Evolutionary conservation across 2,329 filamentous ascomycete genomes (phyloP).

Genomic region (Blastomyces emzantsi): DNA sequence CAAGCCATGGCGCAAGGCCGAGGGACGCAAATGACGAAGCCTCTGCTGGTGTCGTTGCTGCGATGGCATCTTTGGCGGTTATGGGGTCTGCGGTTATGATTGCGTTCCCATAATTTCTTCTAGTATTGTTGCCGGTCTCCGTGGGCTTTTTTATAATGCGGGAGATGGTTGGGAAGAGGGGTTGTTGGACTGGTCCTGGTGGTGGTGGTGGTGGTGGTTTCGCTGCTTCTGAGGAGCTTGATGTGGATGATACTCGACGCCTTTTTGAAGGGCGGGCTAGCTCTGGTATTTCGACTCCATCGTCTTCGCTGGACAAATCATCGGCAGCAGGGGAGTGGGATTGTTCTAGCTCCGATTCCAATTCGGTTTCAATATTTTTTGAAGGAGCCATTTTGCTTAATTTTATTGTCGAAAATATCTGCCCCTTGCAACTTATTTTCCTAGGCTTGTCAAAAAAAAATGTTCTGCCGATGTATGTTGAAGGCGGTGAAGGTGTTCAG

Average conservation of each 20-base stretch:
- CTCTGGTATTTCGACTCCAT: constrained; percentile 9
- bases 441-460: neutral
- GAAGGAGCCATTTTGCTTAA: constrained; percentile 24
- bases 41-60: constrained; percentile 37
- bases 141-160: constrained; percentile 35
- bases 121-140: constrained; percentile 6
- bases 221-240: constrained; percentile 1
- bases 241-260: constrained; percentile 24
- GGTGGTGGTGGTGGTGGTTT: neutral
- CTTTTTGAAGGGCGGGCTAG: constrained; percentile 30
- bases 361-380: constrained; percentile 18
- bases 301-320: neutral
- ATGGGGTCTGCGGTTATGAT: constrained; percentile 24
- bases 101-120: constrained; percentile 16
- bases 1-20: constrained; percentile 74
- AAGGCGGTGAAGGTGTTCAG: neutral
- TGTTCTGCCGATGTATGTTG: neutral
- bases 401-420: neutral
- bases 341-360: constrained; percentile 18
- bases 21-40: constrained; percentile 56
- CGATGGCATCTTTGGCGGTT: constrained; percentile 33
- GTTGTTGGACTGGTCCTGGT: constrained; percentile 20
- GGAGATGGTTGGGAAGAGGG: constrained; percentile 31
- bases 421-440: too few species aligned
- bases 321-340: neutral